Evolutionary conservation across 2,329 filamentous ascomycete species (phyloP).

Genomic region (Dothistroma pini): DNA sequence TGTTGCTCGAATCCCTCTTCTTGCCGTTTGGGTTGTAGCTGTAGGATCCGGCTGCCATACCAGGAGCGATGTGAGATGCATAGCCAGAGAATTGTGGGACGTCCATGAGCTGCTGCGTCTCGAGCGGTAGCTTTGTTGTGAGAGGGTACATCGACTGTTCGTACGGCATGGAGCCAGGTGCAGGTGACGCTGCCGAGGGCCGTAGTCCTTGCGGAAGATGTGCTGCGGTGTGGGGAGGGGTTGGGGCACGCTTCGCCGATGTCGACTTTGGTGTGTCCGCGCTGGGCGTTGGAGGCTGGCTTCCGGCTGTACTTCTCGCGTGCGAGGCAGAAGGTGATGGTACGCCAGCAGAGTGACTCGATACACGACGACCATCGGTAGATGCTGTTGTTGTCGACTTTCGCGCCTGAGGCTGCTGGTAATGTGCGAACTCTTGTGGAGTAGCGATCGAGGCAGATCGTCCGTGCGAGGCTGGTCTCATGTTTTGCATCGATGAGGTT

Average conservation of each 20-base stretch:
- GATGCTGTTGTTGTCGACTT: slow-evolving; percentile 16
- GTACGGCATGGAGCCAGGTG: neutral
- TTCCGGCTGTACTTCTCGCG: slow-evolving; percentile 12
- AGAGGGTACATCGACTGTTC: slow-evolving; percentile 37
- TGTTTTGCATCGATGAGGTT: slow-evolving; percentile 28
- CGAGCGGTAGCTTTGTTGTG: slow-evolving; percentile 49
- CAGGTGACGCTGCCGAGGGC: slow-evolving; percentile 3
- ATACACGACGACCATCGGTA: slow-evolving; percentile 10
- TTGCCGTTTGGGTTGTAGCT: slow-evolving; percentile 24
- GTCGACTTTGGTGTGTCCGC: neutral
- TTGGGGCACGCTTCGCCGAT: slow-evolving; percentile 14
- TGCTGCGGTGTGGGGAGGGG: slow-evolving; percentile 8
- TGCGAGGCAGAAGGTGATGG: slow-evolving; percentile 13
- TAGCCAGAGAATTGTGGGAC: slow-evolving; percentile 21
- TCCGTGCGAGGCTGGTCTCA: slow-evolving; percentile 37
- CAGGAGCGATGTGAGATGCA: slow-evolving; percentile 13
- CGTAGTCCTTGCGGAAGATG: slow-evolving; percentile 1
- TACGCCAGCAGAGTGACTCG: slow-evolving; percentile 8
- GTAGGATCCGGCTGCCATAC: slow-evolving; percentile 15
- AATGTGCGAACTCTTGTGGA: slow-evolving; percentile 34
- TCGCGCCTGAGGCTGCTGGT: slow-evolving; percentile 26
- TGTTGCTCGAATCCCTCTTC: slow-evolving; percentile 32
- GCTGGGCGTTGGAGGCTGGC: slow-evolving; percentile 17
- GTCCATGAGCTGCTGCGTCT: slow-evolving; percentile 53
- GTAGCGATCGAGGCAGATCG: slow-evolving; percentile 46